Percentiles rank a stretch among this genome's conserved stretches.
Conservation (phyloP, 495 filamentous ascomycete species). For the Penicillium salamii region DNA sequence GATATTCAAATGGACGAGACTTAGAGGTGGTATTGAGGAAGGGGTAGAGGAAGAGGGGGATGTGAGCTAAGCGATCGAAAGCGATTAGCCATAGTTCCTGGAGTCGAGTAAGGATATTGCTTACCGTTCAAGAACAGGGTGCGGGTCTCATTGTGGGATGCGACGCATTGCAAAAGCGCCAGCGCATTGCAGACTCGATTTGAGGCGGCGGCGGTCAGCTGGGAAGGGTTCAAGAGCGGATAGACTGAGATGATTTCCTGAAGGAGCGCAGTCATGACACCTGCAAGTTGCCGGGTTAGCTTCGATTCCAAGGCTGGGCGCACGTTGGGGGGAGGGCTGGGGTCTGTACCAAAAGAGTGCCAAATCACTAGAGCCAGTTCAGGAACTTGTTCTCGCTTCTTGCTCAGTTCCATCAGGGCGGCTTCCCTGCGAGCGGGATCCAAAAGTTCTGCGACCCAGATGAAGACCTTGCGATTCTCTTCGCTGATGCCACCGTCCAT, state of each 20-base stretch:
- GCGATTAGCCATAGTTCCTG: constrained; percentile 4
- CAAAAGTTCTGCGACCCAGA: constrained; percentile 89
- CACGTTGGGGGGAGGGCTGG: constrained; percentile 1
- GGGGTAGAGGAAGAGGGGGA: constrained; percentile 95
- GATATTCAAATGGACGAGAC: constrained; percentile 95
- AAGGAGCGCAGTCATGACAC: constrained; percentile 95
- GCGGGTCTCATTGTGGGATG: constrained; percentile 94
- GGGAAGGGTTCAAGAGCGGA: constrained; percentile 90
- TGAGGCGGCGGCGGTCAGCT: constrained; percentile 92
- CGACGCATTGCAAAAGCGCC: constrained; percentile 94
- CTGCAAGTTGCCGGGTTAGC: constrained; percentile 48
- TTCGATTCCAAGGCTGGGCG: constrained; percentile 13
- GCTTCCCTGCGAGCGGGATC: constrained; percentile 84
- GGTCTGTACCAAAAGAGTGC: constrained; percentile 89
- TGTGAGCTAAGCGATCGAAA: constrained; percentile 66
- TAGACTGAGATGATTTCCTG: constrained; percentile 99
- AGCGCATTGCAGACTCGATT: constrained; percentile 98
- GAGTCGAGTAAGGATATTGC: constrained; percentile 10
- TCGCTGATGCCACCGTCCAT: constrained; percentile 68
- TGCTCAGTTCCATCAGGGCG: constrained; percentile 93
- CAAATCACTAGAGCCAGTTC: constrained; percentile 95
- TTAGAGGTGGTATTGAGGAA: constrained; percentile 99
- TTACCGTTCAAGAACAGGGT: constrained; percentile 88
- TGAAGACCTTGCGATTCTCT: constrained; percentile 87
- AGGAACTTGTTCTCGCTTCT: constrained; percentile 97